These are phyloP conservation scores for Paracorniculantispora psalliotae DNA, from an alignment of 2,329 filamentous ascomycete genomes.

Conservation along the genomic window DNA sequence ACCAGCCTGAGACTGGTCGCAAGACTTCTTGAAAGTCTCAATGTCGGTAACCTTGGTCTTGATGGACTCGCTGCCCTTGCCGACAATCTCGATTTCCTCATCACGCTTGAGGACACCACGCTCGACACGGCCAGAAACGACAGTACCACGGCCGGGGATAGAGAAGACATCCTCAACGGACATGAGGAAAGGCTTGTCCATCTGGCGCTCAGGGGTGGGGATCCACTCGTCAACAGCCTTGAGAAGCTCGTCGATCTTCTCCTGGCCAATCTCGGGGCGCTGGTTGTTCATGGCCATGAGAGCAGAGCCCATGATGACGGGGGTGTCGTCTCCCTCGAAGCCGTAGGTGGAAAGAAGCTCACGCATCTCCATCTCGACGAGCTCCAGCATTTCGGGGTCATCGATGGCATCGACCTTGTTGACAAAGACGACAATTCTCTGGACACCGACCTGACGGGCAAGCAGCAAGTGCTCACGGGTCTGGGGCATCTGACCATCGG, in stretches of 20 bases:
- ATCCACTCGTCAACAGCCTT: constrained; percentile 92
- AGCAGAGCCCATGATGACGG: constrained; percentile 94
- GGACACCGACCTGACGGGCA: constrained; percentile 95
- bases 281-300: constrained; percentile 88
- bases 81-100: constrained; percentile 88
- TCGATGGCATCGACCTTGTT: constrained; percentile 99
- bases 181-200: constrained; percentile 99
- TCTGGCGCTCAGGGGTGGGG: constrained; percentile 85
- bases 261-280: constrained; percentile 76
- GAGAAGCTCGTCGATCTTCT: constrained; percentile 90
- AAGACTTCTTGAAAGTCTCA: constrained; percentile 99
- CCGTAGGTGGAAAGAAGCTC: constrained; percentile 89
- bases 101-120: constrained; percentile 92
- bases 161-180: constrained; percentile 92
- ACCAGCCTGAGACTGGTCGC: constrained; percentile 90
- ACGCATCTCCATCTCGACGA: constrained; percentile 99
- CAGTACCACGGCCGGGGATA: constrained; percentile 89
- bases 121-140: constrained; percentile 95
- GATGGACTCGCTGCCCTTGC: constrained; percentile 74
- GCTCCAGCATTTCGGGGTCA: constrained; percentile 98
- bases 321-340: constrained; percentile 97
- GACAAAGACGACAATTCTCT: constrained; percentile 97
- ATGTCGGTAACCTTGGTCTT: constrained; percentile 99
- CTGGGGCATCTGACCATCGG: constrained; percentile 99
- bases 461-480: constrained; percentile 97